phyloP scores from a whole-genome alignment of 1,284 basidiomycete species.

The Rhodofomes roseus region DNA sequence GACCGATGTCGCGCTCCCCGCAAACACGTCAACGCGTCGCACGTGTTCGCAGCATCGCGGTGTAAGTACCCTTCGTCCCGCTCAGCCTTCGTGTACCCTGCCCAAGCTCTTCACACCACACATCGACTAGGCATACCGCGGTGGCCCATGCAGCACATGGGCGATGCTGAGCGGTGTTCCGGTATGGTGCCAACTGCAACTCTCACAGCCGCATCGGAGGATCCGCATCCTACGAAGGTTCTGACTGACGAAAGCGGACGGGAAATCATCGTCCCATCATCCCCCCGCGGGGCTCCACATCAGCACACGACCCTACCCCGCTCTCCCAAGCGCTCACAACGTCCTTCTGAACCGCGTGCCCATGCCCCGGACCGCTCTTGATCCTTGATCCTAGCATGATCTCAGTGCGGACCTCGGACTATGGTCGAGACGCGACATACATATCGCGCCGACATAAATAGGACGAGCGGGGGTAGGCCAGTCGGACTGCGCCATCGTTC shows the following conservation, averaged over 20 bases:
- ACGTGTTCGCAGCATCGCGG: no score
- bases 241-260: slow-evolving; percentile 1
- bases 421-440: not conserved
- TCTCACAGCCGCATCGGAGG: no score
- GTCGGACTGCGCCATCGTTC: slow-evolving; percentile 1
- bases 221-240: no score
- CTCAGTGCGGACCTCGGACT: not conserved
- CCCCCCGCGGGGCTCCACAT: not conserved
- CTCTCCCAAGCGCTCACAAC: not conserved
- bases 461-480: not conserved
- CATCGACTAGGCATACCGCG: no score
- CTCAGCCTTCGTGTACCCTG: no score
- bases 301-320: not conserved
- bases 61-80: no score
- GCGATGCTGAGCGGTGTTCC: no score
- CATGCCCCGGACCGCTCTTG: not conserved
- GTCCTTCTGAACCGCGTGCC: not conserved
- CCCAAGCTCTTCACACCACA: no score
- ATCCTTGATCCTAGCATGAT: not conserved
- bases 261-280: slow-evolving; percentile 1
- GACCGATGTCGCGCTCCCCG: no score
- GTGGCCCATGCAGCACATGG: no score
- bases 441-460: not conserved
- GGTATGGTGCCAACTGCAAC: no score
- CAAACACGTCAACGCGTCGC: not conserved